Conservation (phyloP, 2,329 filamentous ascomycete species). For the Simplicillium aogashimaense region DNA sequence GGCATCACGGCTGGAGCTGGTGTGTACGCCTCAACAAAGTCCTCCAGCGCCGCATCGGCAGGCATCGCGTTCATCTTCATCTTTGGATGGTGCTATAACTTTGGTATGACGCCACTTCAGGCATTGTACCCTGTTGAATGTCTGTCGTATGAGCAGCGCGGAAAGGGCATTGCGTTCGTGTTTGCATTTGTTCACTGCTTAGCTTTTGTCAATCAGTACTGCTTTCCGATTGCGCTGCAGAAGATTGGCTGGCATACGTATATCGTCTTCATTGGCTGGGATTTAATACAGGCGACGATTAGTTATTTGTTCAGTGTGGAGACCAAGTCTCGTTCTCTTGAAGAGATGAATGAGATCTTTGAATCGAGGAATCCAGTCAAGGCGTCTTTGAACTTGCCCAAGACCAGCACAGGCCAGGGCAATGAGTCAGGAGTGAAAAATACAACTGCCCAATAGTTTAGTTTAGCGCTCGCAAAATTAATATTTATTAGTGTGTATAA, state of each 20-base stretch:
- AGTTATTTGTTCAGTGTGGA: constrained; percentile 18
- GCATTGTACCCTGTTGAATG: constrained; percentile 40
- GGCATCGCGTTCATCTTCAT: constrained; percentile 44
- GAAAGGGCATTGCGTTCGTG: constrained; percentile 42
- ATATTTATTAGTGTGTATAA: too few species aligned
- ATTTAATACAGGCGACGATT: constrained; percentile 16
- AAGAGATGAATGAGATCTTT: constrained; percentile 46
- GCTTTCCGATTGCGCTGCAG: constrained; percentile 34
- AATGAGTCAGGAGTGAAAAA: too few species aligned
- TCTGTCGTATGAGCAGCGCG: constrained; percentile 39
- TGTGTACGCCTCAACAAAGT: constrained; percentile 12
- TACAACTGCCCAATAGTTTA: too few species aligned
- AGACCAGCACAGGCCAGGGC: too few species aligned
- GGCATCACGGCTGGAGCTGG: too few species aligned
- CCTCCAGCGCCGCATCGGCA: constrained; percentile 28
- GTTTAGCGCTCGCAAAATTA: too few species aligned
- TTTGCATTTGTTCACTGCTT: constrained; percentile 31
- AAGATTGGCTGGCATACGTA: constrained; percentile 42
- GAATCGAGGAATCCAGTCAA: constrained; percentile 24
- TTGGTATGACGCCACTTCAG: constrained; percentile 25
- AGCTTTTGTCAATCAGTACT: constrained; percentile 34
- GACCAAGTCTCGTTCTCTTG: constrained; percentile 36
- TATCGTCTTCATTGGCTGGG: constrained; percentile 37
- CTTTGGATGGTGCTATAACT: constrained; percentile 40
- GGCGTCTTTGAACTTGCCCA: constrained; percentile 15